Evolutionary conservation across 768 basidiomycete genomes (phyloP).

Genomic region (Russula sp.): DNA sequence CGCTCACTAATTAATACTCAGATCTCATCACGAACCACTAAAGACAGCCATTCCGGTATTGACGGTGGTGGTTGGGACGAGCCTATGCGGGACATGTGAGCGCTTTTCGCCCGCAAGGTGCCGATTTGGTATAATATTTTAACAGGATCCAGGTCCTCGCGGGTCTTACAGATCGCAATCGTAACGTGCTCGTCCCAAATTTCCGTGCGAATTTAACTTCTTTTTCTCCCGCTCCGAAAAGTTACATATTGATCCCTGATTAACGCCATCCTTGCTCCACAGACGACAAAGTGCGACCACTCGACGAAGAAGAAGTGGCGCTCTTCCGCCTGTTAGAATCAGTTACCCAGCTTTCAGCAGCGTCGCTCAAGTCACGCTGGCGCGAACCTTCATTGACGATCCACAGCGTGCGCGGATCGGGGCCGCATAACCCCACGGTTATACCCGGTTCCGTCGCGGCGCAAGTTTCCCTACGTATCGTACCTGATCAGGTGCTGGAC

Average conservation of each 20-base stretch:
- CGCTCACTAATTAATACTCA: conserved; percentile 34
- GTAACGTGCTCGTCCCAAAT: conserved; percentile 64
- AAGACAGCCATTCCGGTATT: conserved; percentile 88
- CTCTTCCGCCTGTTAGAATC: conserved; percentile 67
- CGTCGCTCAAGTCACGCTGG: conserved; percentile 77
- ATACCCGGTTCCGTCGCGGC: conserved; percentile 85
- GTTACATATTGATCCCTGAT: not conserved
- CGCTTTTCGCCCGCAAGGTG: conserved; percentile 28
- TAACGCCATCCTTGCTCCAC: not conserved
- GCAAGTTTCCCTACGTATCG: conserved; percentile 86
- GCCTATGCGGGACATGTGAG: conserved; percentile 90
- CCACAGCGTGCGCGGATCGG: conserved; percentile 80
- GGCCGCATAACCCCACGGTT: conserved; percentile 78
- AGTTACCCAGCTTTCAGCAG: conserved; percentile 64
- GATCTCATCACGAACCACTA: conserved; percentile 65
- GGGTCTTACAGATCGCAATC: conserved; percentile 57
- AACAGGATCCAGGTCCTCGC: conserved; percentile 74
- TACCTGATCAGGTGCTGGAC: conserved; percentile 86
- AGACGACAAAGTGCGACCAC: conserved; percentile 77
- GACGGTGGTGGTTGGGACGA: conserved; percentile 87
- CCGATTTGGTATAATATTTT: not conserved
- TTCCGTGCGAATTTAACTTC: conserved; percentile 56
- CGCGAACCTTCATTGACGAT: conserved; percentile 87
- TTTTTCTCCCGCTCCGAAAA: not conserved
- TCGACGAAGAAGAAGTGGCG: conserved; percentile 62